phyloP scores from a whole-genome alignment of 2,329 filamentous ascomycete species.

The Phialophora chinensis region DNA sequence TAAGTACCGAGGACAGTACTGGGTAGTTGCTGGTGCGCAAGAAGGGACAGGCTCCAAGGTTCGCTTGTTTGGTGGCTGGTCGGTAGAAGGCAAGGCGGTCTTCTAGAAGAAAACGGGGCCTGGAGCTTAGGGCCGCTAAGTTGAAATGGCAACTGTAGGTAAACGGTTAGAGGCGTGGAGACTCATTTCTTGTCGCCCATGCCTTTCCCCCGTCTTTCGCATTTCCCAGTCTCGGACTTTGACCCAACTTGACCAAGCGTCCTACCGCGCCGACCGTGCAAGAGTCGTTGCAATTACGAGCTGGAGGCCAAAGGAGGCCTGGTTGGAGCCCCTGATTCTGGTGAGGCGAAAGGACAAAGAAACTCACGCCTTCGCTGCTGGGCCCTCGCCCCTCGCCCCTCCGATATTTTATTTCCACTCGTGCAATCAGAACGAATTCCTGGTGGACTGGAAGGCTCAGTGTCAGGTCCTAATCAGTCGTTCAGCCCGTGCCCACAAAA shows the following conservation, averaged over 20 bases:
- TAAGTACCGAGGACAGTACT: constrained; percentile 3
- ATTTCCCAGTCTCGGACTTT: constrained; percentile 6
- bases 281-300: neutral
- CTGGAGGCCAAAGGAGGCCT: neutral
- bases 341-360: neutral
- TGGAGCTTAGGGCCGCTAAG: constrained; percentile 5
- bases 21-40: neutral
- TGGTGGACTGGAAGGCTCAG: neutral
- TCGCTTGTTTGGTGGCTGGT: constrained; percentile 20
- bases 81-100: constrained; percentile 27
- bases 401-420: neutral
- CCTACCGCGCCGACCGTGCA: neutral
- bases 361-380: neutral
- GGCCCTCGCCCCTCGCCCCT: neutral
- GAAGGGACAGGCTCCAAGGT: constrained; percentile 1
- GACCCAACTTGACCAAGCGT: constrained; percentile 1
- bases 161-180: constrained; percentile 19
- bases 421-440: neutral
- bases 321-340: neutral
- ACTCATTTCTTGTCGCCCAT: neutral
- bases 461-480: constrained; percentile 6
- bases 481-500: constrained; percentile 5
- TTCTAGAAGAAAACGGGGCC: constrained; percentile 36
- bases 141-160: constrained; percentile 4
- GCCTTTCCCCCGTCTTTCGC: constrained; percentile 19